A percentile compares a stretch with the other conserved stretches of the same genome.
Evolutionary conservation across 2,329 filamentous ascomycete genomes (phyloP).

Genomic region (Graphilbum fragrans): DNA sequence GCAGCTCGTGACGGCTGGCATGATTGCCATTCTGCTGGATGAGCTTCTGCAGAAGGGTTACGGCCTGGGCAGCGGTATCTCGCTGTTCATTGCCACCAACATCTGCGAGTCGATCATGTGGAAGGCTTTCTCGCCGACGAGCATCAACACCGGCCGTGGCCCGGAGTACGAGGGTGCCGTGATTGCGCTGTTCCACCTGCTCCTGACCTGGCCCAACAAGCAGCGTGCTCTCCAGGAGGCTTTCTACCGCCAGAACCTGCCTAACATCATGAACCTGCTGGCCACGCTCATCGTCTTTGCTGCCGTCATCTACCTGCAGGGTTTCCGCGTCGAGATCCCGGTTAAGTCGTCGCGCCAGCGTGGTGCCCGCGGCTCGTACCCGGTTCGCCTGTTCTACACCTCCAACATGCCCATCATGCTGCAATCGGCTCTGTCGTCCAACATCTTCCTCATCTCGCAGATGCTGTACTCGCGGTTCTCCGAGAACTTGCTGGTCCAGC

Average conservation of each 20-base stretch:
- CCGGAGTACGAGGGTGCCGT: constrained; percentile 98
- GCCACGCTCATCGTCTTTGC: constrained; percentile 89
- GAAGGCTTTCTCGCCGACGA: constrained; percentile 99
- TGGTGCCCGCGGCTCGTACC: constrained; percentile 96
- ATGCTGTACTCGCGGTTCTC: constrained; percentile 99
- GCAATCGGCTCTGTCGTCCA: constrained; percentile 95
- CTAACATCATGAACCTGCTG: constrained; percentile 98
- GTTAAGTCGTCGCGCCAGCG: constrained; percentile 99
- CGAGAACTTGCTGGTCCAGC: constrained; percentile 94
- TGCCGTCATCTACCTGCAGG: constrained; percentile 97
- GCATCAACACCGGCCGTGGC: constrained; percentile 97
- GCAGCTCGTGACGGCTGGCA: constrained; percentile 90
- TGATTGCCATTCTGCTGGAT: constrained; percentile 98
- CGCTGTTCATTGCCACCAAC: constrained; percentile 98
- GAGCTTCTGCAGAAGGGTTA: constrained; percentile 99
- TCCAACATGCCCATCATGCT: constrained; percentile 99
- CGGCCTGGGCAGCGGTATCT: constrained; percentile 95
- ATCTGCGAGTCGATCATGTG: constrained; percentile 99
- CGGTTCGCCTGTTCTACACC: constrained; percentile 98
- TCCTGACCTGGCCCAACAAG: constrained; percentile 99
- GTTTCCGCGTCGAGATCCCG: constrained; percentile 98
- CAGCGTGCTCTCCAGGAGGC: constrained; percentile 95
- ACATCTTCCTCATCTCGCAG: constrained; percentile 97
- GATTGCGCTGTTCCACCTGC: constrained; percentile 93
- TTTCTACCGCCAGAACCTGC: constrained; percentile 98